phyloP scores from a whole-genome alignment of 208 protist species.

The Trypanosoma theileri region DNA sequence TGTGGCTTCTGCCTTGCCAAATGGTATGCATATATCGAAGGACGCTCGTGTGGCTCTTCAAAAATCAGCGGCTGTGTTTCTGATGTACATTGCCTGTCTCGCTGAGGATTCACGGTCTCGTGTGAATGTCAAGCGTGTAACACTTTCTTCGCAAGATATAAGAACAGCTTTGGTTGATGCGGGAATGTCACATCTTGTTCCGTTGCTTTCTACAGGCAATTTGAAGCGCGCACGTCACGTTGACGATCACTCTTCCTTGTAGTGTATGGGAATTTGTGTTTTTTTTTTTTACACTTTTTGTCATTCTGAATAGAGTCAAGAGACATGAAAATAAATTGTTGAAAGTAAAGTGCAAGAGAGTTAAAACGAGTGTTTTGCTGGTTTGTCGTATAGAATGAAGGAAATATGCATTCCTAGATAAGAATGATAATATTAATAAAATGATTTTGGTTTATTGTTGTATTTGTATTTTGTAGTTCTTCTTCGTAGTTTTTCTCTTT shows the following conservation, averaged over 20 bases:
- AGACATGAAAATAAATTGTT: too few species aligned
- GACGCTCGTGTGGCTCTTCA: slow-evolving; percentile 75
- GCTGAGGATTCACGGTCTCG: slow-evolving; percentile 58
- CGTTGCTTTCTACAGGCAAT: slow-evolving; percentile 41
- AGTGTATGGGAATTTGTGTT: neutral
- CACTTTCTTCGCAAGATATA: slow-evolving; percentile 67
- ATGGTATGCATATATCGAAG: slow-evolving; percentile 61
- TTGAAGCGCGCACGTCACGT: slow-evolving; percentile 41
- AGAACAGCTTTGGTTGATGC: slow-evolving; percentile 59
- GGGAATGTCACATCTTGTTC: slow-evolving; percentile 68
- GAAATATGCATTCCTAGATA: too few species aligned
- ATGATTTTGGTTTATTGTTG: neutral
- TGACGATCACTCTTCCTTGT: neutral
- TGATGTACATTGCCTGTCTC: slow-evolving; percentile 75
- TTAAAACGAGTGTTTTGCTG: too few species aligned
- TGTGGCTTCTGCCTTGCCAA: slow-evolving; percentile 50
- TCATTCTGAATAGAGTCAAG: neutral
- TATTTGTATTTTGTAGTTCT: neutral
- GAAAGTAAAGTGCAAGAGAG: too few species aligned
- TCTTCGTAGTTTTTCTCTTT: slow-evolving; percentile 1
- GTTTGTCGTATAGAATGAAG: too few species aligned
- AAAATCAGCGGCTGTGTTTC: slow-evolving; percentile 67
- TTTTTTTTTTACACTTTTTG: neutral
- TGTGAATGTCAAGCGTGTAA: slow-evolving; percentile 48
- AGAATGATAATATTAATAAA: too few species aligned